Percentiles rank a stretch among this genome's conserved stretches.
phyloP scores from a whole-genome alignment of 2,329 filamentous ascomycete genomes.

The Dothiorella sarmentorum region DNA sequence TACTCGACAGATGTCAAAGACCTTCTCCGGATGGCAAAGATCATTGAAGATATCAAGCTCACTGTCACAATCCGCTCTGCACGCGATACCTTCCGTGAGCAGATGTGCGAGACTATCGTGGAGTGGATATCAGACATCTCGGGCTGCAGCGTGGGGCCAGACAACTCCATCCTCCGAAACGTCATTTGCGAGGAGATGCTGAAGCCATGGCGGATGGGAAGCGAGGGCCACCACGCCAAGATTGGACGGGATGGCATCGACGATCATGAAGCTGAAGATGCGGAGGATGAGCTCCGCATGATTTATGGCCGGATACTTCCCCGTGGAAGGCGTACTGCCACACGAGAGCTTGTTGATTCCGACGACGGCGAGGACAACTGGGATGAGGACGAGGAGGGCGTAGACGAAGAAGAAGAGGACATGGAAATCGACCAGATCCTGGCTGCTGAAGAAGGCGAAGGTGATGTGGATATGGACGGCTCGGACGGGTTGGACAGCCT shows the following conservation, averaged over 20 bases:
- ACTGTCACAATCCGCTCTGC: slow-evolving; percentile 93
- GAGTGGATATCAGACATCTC: slow-evolving; percentile 95
- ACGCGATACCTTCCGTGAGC: slow-evolving; percentile 91
- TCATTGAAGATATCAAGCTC: slow-evolving; percentile 92
- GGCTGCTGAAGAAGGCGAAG: slow-evolving; percentile 46
- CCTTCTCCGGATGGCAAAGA: slow-evolving; percentile 73
- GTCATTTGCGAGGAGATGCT: slow-evolving; percentile 90
- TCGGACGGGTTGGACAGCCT: slow-evolving; percentile 60
- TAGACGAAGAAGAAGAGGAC: slow-evolving; percentile 46
- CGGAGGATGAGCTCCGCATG: slow-evolving; percentile 40
- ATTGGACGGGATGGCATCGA: slow-evolving; percentile 77
- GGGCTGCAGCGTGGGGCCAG: slow-evolving; percentile 77
- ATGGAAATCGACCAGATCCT: slow-evolving; percentile 47
- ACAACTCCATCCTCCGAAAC: slow-evolving; percentile 73
- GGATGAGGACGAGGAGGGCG: slow-evolving; percentile 39
- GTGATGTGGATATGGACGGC: slow-evolving; percentile 50
- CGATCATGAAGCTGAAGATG: slow-evolving; percentile 68
- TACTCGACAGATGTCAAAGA: slow-evolving; percentile 69
- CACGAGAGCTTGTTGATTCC: slow-evolving; percentile 28
- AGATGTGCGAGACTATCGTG: slow-evolving; percentile 97
- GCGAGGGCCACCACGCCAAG: slow-evolving; percentile 72
- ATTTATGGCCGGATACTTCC: slow-evolving; percentile 32
- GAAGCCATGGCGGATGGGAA: slow-evolving; percentile 81
- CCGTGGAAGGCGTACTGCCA: slow-evolving; percentile 24
- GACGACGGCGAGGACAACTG: slow-evolving; percentile 52